A percentile compares a stretch with the other conserved stretches of the same genome.
phyloP scores from a whole-genome alignment of 352 stramenopile species.

The Nothophytophthora sp. region DNA sequence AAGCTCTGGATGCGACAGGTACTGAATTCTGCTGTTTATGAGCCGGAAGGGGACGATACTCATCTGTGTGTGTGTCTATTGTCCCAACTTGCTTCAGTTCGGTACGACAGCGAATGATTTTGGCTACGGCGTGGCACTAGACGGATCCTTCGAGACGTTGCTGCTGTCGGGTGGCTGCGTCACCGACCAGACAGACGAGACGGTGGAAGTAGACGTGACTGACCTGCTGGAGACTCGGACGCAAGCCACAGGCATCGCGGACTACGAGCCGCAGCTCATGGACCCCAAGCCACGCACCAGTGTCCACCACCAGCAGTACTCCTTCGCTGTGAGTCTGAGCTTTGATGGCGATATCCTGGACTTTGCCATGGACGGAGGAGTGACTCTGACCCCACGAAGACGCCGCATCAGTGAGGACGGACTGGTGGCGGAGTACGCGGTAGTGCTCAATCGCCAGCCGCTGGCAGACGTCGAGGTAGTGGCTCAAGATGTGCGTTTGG shows the following conservation, averaged over 20 bases:
- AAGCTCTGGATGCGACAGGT: constrained; percentile 77
- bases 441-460: constrained; percentile 72
- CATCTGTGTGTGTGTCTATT: constrained; percentile 2
- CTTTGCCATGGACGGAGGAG: constrained; percentile 68
- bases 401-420: constrained; percentile 53
- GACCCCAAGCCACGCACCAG: constrained; percentile 34
- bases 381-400: constrained; percentile 52
- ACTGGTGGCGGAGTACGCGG: constrained; percentile 51
- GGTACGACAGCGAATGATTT: constrained; percentile 66
- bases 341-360: constrained; percentile 61
- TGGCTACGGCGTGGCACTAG: constrained; percentile 48
- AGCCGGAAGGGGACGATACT: not conserved
- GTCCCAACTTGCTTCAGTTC: constrained; percentile 36
- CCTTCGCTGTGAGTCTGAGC: constrained; percentile 60
- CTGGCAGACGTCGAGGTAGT: constrained; percentile 46
- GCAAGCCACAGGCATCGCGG: constrained; percentile 6
- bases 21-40: not conserved
- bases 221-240: constrained; percentile 41
- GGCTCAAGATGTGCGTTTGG: constrained; percentile 39
- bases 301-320: constrained; percentile 29
- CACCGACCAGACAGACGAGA: constrained; percentile 39
- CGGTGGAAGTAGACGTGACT: constrained; percentile 47
- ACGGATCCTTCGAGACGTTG: constrained; percentile 50
- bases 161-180: constrained; percentile 51
- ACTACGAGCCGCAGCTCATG: constrained; percentile 61